These are phyloP conservation scores for Corinectria fuckeliana DNA, from an alignment of 2,329 filamentous ascomycete genomes.

Conservation along the genomic window DNA sequence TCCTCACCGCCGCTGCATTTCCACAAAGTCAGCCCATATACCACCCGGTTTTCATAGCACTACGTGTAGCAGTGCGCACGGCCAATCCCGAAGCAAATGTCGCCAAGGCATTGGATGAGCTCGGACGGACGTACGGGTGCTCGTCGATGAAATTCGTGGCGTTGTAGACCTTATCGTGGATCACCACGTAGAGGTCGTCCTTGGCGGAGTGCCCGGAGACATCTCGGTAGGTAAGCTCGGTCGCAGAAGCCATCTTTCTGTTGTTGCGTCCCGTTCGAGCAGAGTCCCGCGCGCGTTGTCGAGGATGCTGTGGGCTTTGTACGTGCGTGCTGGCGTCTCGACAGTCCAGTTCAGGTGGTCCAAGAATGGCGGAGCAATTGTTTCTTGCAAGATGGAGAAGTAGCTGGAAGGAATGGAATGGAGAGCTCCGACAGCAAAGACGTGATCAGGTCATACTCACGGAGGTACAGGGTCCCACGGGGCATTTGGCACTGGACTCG, in stretches of 20 bases:
- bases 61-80: background rate
- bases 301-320: background rate
- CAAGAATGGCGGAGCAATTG: no score
- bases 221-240: slow-evolving; percentile 73
- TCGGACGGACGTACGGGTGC: slow-evolving; percentile 71
- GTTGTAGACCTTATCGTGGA: slow-evolving; percentile 93
- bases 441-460: background rate
- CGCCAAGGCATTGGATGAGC: background rate
- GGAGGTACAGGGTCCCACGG: background rate
- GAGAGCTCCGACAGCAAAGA: background rate
- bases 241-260: slow-evolving; percentile 9
- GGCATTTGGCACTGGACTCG: background rate
- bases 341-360: no score
- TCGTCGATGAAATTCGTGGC: slow-evolving; percentile 83
- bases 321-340: background rate
- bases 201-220: slow-evolving; percentile 80
- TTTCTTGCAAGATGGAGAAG: background rate
- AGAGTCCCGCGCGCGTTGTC: background rate
- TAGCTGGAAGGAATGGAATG: background rate
- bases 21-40: background rate
- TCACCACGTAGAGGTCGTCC: slow-evolving; percentile 84
- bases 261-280: background rate
- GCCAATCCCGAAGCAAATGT: background rate
- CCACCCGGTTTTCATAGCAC: background rate
- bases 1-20: slow-evolving; percentile 14